Conservation (phyloP, 768 basidiomycete species). For the Mycena leptocephala region DNA sequence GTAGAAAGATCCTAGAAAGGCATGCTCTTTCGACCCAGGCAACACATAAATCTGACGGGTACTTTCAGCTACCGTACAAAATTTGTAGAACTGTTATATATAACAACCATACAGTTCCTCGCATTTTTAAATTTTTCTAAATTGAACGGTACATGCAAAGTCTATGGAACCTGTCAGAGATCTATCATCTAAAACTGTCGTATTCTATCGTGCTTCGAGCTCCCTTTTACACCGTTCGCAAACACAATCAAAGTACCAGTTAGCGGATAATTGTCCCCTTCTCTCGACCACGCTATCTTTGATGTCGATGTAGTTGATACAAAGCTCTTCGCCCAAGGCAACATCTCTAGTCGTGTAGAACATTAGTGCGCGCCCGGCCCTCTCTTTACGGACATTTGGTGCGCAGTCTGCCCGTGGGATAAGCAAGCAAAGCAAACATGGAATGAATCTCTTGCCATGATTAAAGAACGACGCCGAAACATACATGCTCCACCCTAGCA, state of each 20-base stretch:
- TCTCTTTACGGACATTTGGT: conserved; percentile 59
- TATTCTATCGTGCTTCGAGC: neutral
- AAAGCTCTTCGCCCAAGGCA: conserved; percentile 59
- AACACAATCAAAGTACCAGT: conserved; percentile 46
- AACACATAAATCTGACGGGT: neutral
- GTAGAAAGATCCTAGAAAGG: neutral
- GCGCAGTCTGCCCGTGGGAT: conserved; percentile 53
- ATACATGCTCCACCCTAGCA: conserved; percentile 80
- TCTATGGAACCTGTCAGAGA: neutral
- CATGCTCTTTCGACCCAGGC: neutral
- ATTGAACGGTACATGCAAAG: too few relatives aligned
- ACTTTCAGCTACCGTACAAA: neutral
- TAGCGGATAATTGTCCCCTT: conserved; percentile 31
- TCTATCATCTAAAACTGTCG: conserved; percentile 2
- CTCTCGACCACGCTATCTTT: conserved; percentile 36
- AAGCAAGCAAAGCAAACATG: neutral
- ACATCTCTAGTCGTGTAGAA: conserved; percentile 58
- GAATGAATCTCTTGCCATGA: conserved; percentile 61
- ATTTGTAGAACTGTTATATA: too few relatives aligned
- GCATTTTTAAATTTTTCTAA: too few relatives aligned
- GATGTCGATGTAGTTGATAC: conserved; percentile 61
- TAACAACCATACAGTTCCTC: too few relatives aligned
- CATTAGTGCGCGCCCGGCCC: conserved; percentile 53
- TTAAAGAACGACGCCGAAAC: conserved; percentile 78
- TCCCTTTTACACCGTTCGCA: conserved; percentile 42